Evolutionary conservation across 805 yeast species (phyloP).

Genomic region (Starmerella powellii): DNA sequence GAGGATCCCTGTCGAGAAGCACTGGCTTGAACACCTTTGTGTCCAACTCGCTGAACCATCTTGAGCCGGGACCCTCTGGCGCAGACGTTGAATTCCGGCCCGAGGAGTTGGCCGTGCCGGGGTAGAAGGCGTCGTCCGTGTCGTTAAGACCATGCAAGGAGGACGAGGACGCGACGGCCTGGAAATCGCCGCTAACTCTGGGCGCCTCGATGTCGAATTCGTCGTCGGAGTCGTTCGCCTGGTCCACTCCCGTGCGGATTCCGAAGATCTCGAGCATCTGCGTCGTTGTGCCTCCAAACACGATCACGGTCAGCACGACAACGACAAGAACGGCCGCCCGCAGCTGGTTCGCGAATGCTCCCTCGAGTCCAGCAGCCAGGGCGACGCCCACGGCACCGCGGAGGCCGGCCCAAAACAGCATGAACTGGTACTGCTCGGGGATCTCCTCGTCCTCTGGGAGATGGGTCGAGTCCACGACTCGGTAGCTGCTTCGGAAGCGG

Average conservation of each 20-base stretch:
- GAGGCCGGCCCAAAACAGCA: slow-evolving; percentile 99
- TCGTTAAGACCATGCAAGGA: slow-evolving; percentile 1
- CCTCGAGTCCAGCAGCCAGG: slow-evolving; percentile 91
- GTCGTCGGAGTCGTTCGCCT: slow-evolving; percentile 76
- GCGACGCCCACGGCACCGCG: slow-evolving; percentile 99
- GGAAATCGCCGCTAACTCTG: neutral
- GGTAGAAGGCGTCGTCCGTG: slow-evolving; percentile 27
- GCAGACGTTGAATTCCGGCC: slow-evolving; percentile 1
- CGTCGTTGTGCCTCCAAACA: slow-evolving; percentile 97
- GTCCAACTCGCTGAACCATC: slow-evolving; percentile 87
- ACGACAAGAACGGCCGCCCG: slow-evolving; percentile 93
- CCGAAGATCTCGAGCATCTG: slow-evolving; percentile 93
- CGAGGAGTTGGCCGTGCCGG: slow-evolving; percentile 22
- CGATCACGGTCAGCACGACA: slow-evolving; percentile 87
- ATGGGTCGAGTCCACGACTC: slow-evolving; percentile 7
- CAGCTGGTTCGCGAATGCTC: slow-evolving; percentile 77
- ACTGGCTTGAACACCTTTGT: slow-evolving; percentile 91
- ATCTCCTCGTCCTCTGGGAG: slow-evolving; percentile 50
- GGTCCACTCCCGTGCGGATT: slow-evolving; percentile 81
- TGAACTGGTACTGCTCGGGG: slow-evolving; percentile 90
- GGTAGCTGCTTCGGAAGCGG: slow-evolving; percentile 37
- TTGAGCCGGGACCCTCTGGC: slow-evolving; percentile 20
- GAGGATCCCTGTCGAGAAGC: slow-evolving; percentile 44
- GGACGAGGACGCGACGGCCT: neutral
- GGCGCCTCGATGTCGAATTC: slow-evolving; percentile 80